Percentiles rank a stretch among this genome's conserved stretches.
phyloP scores from a whole-genome alignment of 768 basidiomycete species.

The Phylloporus rhodoxanthus region DNA sequence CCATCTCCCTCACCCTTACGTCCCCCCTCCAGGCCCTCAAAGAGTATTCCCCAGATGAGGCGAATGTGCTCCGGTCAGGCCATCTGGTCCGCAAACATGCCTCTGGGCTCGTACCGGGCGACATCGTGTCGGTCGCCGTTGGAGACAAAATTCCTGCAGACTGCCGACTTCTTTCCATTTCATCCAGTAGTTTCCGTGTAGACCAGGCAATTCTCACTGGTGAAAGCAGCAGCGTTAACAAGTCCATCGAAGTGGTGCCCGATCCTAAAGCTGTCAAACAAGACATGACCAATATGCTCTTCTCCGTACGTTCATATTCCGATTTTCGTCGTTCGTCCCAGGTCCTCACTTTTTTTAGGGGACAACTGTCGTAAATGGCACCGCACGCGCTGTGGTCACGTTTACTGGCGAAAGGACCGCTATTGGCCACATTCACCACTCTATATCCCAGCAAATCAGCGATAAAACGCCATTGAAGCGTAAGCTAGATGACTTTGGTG shows the following conservation, averaged over 20 bases:
- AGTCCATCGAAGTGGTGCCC: constrained; percentile 58
- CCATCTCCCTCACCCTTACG: not conserved
- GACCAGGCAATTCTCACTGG: constrained; percentile 98
- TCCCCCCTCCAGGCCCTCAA: constrained; percentile 66
- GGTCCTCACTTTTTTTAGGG: constrained; percentile 45
- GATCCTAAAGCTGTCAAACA: constrained; percentile 89
- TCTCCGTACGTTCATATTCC: constrained; percentile 53
- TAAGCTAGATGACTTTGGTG: constrained; percentile 97
- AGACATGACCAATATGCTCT: constrained; percentile 96
- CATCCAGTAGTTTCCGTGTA: constrained; percentile 88
- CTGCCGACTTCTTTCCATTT: constrained; percentile 81
- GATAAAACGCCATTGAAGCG: constrained; percentile 97
- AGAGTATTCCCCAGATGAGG: constrained; percentile 96
- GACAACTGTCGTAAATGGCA: constrained; percentile 94
- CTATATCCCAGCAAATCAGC: constrained; percentile 85
- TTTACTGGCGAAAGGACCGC: constrained; percentile 84
- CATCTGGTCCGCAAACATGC: constrained; percentile 72
- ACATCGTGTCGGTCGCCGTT: constrained; percentile 84
- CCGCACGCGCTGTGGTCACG: constrained; percentile 79
- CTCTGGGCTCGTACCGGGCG: constrained; percentile 88
- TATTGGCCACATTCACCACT: constrained; percentile 96
- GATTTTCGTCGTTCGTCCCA: not conserved
- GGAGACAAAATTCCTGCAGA: constrained; percentile 97
- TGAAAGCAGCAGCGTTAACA: constrained; percentile 86
- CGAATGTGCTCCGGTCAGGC: constrained; percentile 78